Evolutionary conservation across 768 basidiomycete species (phyloP).

Genomic region (Lactarius sanguifluus): DNA sequence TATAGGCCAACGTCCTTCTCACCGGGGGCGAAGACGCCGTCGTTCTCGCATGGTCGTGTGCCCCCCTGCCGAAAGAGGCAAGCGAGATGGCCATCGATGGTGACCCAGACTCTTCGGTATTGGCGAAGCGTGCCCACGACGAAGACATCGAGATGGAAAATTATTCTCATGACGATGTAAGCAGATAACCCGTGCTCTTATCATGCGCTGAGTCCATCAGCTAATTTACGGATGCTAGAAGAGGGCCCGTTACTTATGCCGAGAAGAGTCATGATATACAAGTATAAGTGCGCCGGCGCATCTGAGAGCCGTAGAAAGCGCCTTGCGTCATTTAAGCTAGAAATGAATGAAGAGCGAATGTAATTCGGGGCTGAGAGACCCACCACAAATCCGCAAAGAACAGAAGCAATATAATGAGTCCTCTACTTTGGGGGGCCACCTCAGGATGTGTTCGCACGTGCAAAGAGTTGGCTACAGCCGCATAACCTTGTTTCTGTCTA

Average conservation of each 20-base stretch:
- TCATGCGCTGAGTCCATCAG: not conserved
- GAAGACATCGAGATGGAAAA: conserved; percentile 26
- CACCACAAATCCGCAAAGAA: conserved; percentile 15
- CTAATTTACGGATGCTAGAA: conserved; percentile 12
- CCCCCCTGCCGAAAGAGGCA: conserved; percentile 20
- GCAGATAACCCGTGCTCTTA: not conserved
- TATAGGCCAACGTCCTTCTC: conserved; percentile 37
- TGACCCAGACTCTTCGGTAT: not conserved
- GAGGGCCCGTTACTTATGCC: conserved; percentile 13
- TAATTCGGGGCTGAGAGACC: not conserved
- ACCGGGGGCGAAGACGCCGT: conserved; percentile 40
- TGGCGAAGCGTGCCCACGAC: conserved; percentile 27
- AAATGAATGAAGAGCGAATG: not conserved
- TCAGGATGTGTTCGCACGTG: conserved; percentile 1
- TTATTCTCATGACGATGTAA: conserved; percentile 16
- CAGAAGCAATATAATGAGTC: not conserved
- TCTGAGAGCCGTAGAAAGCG: not conserved
- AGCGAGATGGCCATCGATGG: conserved; percentile 15
- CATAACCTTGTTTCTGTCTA: not conserved
- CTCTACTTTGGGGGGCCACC: no score
- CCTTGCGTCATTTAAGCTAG: not conserved
- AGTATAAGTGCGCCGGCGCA: not conserved
- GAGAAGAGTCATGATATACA: not conserved
- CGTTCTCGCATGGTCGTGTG: conserved; percentile 36
- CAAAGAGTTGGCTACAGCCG: not conserved